A percentile compares a stretch with the other conserved stretches of the same genome.
phyloP scores from a whole-genome alignment of 1,284 basidiomycete genomes.

The Erythrobasidium hasegawianum region DNA sequence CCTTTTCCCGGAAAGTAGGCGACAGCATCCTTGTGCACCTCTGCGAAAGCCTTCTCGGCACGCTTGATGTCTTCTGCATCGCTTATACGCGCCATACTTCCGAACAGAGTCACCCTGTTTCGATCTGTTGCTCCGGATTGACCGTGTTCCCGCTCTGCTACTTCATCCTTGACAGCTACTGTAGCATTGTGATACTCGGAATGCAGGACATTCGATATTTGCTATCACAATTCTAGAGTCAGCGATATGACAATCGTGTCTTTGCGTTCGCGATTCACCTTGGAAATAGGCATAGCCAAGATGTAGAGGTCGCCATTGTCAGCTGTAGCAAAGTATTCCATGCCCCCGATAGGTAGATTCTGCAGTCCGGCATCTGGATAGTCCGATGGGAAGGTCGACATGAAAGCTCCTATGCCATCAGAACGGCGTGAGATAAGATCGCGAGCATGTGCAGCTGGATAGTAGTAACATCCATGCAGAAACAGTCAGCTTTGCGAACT shows the following conservation, averaged over 20 bases:
- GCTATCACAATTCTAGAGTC: neutral
- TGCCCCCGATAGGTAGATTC: conserved; percentile 25
- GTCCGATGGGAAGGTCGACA: conserved; percentile 18
- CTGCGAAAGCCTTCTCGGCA: conserved; percentile 17
- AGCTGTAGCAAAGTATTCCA: conserved; percentile 33
- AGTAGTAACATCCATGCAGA: no score
- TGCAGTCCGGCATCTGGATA: conserved; percentile 17
- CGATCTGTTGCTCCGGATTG: conserved; percentile 24
- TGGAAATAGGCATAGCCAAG: conserved; percentile 30
- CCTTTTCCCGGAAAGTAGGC: conserved; percentile 33
- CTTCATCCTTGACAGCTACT: conserved; percentile 24
- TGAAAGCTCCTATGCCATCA: conserved; percentile 33
- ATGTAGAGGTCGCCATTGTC: conserved; percentile 32
- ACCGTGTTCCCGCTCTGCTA: conserved; percentile 10
- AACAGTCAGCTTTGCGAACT: no score
- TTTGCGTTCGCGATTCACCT: conserved; percentile 6
- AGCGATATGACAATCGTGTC: no score
- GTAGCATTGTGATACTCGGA: conserved; percentile 24
- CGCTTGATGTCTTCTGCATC: conserved; percentile 11
- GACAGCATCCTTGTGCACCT: conserved; percentile 24
- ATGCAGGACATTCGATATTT: conserved; percentile 19
- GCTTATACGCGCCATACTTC: conserved; percentile 13
- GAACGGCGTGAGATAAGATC: conserved; percentile 18
- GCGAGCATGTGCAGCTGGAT: conserved; percentile 14
- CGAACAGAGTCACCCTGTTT: conserved; percentile 24